Conservation (phyloP, 495 filamentous ascomycete species). For the Penicillium odoratum region DNA sequence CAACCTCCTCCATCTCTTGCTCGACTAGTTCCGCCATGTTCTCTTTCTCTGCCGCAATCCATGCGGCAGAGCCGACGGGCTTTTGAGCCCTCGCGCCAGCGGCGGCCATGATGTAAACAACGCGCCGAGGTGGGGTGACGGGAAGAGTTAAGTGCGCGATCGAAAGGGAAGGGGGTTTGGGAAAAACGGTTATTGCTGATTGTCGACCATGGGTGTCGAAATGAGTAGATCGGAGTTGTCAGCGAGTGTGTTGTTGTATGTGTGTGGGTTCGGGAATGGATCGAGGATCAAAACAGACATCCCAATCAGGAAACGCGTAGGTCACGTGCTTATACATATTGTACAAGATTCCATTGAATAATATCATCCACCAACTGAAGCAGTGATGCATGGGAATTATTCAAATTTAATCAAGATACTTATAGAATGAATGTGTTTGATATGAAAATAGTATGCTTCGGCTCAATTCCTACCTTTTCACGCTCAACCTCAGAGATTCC, state of each 20-base stretch:
- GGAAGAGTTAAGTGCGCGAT: neutral
- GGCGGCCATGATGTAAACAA: slow-evolving; percentile 54
- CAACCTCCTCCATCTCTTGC: slow-evolving; percentile 84
- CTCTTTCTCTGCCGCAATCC: slow-evolving; percentile 67
- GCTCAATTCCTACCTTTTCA: no score
- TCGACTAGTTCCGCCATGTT: slow-evolving; percentile 60
- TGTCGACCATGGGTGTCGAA: slow-evolving; percentile 12
- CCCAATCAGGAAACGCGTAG: slow-evolving; percentile 23
- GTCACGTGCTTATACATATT: slow-evolving; percentile 21
- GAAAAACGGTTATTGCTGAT: slow-evolving; percentile 1
- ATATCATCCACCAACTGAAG: neutral
- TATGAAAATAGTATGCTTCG: no score
- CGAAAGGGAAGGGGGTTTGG: neutral
- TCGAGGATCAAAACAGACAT: slow-evolving; percentile 30
- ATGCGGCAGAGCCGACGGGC: slow-evolving; percentile 64
- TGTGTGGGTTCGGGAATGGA: slow-evolving; percentile 17
- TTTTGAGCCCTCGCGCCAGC: slow-evolving; percentile 48
- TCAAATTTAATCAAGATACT: no score
- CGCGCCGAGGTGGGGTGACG: slow-evolving; percentile 17
- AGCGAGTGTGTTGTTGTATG: slow-evolving; percentile 8
- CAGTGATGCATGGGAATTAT: no score
- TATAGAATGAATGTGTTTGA: no score
- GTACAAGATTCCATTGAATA: neutral
- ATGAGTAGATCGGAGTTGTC: neutral
- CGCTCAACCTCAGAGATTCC: no score